Percentiles rank a stretch among this genome's conserved stretches.
Conservation (phyloP, 2,329 filamentous ascomycete genomes). For the Trichoderma sp. region DNA sequence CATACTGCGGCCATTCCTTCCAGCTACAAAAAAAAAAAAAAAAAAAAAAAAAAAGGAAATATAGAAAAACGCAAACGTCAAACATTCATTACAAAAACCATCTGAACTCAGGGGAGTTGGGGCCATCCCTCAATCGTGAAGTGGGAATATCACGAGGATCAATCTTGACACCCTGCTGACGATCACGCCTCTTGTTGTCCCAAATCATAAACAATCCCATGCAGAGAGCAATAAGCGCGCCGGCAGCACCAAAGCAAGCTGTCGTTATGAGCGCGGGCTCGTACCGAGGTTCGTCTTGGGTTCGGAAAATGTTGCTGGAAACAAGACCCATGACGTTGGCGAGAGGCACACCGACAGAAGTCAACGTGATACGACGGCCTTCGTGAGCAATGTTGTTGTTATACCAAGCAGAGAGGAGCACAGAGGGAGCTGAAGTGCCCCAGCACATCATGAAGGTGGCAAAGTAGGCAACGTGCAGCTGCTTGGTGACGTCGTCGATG, state of each 20-base stretch:
- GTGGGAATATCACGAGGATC: constrained; percentile 51
- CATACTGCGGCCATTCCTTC: neutral
- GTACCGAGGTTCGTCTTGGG: constrained; percentile 66
- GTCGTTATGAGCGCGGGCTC: constrained; percentile 65
- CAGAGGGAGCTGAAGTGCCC: constrained; percentile 74
- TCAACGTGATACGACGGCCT: constrained; percentile 68
- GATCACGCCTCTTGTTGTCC: constrained; percentile 56
- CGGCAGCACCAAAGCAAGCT: constrained; percentile 63
- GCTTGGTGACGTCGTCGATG: constrained; percentile 61
- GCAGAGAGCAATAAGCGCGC: constrained; percentile 54
- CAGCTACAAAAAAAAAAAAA: no score
- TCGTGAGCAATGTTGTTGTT: constrained; percentile 84
- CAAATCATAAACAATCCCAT: constrained; percentile 64
- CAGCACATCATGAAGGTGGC: constrained; percentile 82
- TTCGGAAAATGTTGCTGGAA: constrained; percentile 67
- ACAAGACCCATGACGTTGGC: constrained; percentile 78
- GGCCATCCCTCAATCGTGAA: constrained; percentile 51
- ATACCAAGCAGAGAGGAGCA: constrained; percentile 67
- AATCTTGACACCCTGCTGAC: constrained; percentile 52
- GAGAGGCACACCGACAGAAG: constrained; percentile 70
- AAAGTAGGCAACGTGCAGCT: constrained; percentile 70
- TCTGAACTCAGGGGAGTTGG: constrained; percentile 48
- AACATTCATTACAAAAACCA: constrained; percentile 47
- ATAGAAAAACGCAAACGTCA: neutral
- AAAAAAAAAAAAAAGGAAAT: no score